Evolutionary conservation across 2,329 filamentous ascomycete species (phyloP).

Genomic region (Oidium heveae): DNA sequence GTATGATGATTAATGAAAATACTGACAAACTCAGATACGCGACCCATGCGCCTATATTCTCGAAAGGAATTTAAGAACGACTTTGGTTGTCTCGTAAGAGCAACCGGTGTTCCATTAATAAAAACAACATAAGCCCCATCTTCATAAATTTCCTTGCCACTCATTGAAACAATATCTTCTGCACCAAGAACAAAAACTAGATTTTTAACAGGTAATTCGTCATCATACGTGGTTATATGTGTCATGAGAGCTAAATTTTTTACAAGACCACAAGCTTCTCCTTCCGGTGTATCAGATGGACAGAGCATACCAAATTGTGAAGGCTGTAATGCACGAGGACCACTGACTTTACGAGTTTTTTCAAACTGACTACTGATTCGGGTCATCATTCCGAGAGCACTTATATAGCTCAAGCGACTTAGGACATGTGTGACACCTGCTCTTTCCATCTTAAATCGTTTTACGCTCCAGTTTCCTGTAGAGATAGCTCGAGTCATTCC

Average conservation of each 20-base stretch:
- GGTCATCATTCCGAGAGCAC: conserved; percentile 97
- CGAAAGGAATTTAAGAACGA: conserved; percentile 68
- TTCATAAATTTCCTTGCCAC: conserved; percentile 66
- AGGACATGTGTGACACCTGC: conserved; percentile 92
- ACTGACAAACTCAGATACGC: conserved; percentile 87
- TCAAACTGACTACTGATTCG: conserved; percentile 96
- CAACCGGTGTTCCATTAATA: conserved; percentile 85
- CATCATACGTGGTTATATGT: conserved; percentile 90
- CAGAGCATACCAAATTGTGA: conserved; percentile 98
- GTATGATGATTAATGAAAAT: conserved; percentile 91
- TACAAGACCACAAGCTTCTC: conserved; percentile 89
- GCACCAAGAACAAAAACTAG: conserved; percentile 71
- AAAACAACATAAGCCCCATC: conserved; percentile 74
- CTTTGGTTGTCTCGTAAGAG: conserved; percentile 65
- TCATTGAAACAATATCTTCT: conserved; percentile 54
- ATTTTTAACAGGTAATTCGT: conserved; percentile 70
- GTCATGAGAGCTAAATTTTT: conserved; percentile 98
- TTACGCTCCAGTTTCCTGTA: conserved; percentile 92
- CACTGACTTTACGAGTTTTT: conserved; percentile 90
- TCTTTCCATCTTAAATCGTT: conserved; percentile 96
- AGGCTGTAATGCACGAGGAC: conserved; percentile 82
- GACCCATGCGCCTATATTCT: conserved; percentile 63
- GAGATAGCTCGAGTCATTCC: conserved; percentile 93
- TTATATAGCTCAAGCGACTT: conserved; percentile 87
- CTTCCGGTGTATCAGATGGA: conserved; percentile 90